Evolutionary conservation across 1,139 yeast species (phyloP).

Genomic region (Lipomyces yarrowii): DNA sequence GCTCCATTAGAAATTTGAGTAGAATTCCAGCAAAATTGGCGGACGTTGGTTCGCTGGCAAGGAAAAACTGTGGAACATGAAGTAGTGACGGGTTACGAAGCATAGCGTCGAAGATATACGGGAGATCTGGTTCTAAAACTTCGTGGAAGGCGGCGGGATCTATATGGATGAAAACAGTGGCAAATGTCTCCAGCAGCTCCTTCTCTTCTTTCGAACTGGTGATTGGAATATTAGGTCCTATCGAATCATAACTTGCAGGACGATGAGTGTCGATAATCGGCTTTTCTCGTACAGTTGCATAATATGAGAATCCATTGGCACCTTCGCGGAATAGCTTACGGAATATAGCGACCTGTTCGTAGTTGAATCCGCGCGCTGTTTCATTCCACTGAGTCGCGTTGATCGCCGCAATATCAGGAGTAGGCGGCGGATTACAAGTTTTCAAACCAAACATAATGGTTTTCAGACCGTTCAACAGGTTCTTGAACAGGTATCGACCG

Average conservation of each 20-base stretch:
- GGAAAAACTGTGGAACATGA: conserved; percentile 90
- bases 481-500: conserved; percentile 83
- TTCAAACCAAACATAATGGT: conserved; percentile 89
- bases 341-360: conserved; percentile 79
- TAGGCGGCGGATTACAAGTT: conserved; percentile 85
- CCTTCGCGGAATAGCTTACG: conserved; percentile 82
- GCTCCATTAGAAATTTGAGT: conserved; percentile 71
- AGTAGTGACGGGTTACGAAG: conserved; percentile 81
- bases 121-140: conserved; percentile 79
- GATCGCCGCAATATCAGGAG: conserved; percentile 55
- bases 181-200: conserved; percentile 93
- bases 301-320: conserved; percentile 75
- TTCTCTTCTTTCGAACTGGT: conserved; percentile 85
- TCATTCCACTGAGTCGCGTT: conserved; percentile 82
- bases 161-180: conserved; percentile 88
- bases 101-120: conserved; percentile 76
- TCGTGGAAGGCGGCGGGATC: conserved; percentile 97
- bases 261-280: conserved; percentile 30
- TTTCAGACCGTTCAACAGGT: conserved; percentile 85
- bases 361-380: conserved; percentile 77
- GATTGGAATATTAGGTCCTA: conserved; percentile 33
- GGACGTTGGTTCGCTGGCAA: conserved; percentile 91
- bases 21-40: conserved; percentile 90
- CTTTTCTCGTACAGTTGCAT: conserved; percentile 53
- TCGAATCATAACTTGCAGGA: conserved; percentile 35